Evolutionary conservation across 768 basidiomycete genomes (phyloP), one percentile per base, ranked within the genome.

Genomic region (Suillus ampliporus): DNA sequence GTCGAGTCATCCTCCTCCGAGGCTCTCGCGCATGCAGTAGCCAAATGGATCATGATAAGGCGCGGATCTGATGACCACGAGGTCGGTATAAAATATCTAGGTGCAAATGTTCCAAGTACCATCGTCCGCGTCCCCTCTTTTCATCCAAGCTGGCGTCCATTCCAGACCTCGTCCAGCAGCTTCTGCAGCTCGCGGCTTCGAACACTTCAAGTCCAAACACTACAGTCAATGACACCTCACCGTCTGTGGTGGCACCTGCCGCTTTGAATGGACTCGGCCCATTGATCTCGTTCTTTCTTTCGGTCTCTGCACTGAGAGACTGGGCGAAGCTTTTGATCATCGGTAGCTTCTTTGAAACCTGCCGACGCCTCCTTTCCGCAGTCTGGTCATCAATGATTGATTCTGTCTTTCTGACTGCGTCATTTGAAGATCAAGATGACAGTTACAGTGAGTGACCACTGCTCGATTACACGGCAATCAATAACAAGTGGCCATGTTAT

Each of bases 251-350:
- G 59, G 4, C 57, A 51, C 38, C 66, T 61, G 48, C 44, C 67
- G 65, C 14, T 2, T 76, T 28, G 68, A 64, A 11, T 65, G 34
- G 19, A 51, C 13, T 51, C 5, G 31, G 50, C 11, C 11, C 50
- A 1, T 41, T 84, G 2, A 57, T 85, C 37, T 64, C 77, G 4
- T 63, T 86, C 46, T 64, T 89, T 19, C 75, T 86, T 61, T 87
- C 87, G 1, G 78, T 82, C 53, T 78, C 83, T 19, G 87, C 85
- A 14, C 68, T 89, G 31, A 75, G 79, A 14, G 89, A 91, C 68
- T 90, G 89, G 85, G 61, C 85, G 7, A 84, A 89, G 66, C 78
- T 92, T 60, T 67, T 90, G 58, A 69, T 87, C 23, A 73, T 91
- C 40, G 90, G 91, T 57, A 84, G 86, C 17, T 65, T 83, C 35